Evolutionary conservation across 805 yeast genomes (phyloP).

Genomic region (Spathaspora girioi): DNA sequence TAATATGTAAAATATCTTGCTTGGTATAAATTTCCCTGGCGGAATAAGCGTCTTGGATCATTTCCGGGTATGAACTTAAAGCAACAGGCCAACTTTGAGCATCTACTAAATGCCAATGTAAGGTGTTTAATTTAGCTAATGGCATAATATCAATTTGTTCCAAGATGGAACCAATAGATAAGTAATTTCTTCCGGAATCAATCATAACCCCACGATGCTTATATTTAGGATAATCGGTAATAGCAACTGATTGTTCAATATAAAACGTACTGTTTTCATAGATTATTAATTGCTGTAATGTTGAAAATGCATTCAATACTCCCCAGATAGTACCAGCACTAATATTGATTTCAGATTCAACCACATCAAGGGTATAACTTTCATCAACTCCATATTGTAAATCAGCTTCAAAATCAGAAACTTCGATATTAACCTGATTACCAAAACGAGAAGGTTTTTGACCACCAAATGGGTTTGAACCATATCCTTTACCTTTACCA

Average conservation of each 20-base stretch:
- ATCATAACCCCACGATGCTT: slow-evolving; percentile 38
- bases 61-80: slow-evolving; percentile 28
- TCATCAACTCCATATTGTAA: slow-evolving; percentile 37
- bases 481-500: not conserved
- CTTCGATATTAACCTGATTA: slow-evolving; percentile 6
- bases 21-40: slow-evolving; percentile 23
- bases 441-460: not conserved
- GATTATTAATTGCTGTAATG: slow-evolving; percentile 38
- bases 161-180: slow-evolving; percentile 18
- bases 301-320: slow-evolving; percentile 36
- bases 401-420: slow-evolving; percentile 18
- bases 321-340: slow-evolving; percentile 38
- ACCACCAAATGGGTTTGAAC: not conserved
- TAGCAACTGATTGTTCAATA: slow-evolving; percentile 30
- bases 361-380: slow-evolving; percentile 23
- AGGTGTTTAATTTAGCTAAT: slow-evolving; percentile 32
- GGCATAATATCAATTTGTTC: slow-evolving; percentile 39
- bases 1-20: slow-evolving; percentile 21
- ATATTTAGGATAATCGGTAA: slow-evolving; percentile 31
- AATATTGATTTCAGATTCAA: slow-evolving; percentile 15
- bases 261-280: slow-evolving; percentile 18
- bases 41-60: slow-evolving; percentile 37
- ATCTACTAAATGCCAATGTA: slow-evolving; percentile 41
- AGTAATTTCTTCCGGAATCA: slow-evolving; percentile 37
- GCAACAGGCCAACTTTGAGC: slow-evolving; percentile 40